Percentiles rank a stretch among this genome's conserved stretches.
phyloP scores from a whole-genome alignment of 768 basidiomycete genomes.

The Agrocybe praecox region DNA sequence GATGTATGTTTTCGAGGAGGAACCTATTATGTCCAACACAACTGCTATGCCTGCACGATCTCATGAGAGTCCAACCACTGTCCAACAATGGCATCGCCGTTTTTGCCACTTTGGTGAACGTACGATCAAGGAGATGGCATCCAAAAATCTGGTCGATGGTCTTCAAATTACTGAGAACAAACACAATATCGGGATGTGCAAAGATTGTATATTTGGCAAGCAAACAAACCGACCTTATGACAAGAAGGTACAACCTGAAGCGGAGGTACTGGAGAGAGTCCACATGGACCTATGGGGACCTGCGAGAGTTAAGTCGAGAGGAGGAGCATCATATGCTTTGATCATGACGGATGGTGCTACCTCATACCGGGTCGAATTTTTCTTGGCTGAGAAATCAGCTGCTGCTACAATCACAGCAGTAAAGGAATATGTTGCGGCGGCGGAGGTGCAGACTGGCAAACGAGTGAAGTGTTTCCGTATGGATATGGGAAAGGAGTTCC shows the following conservation, averaged over 20 bases:
- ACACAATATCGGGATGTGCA: slow-evolving; percentile 12
- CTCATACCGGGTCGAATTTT: slow-evolving; percentile 12
- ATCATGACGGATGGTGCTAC: slow-evolving; percentile 21
- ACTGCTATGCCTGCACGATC: slow-evolving; percentile 13
- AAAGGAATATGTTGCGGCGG: slow-evolving; percentile 2
- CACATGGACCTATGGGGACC: slow-evolving; percentile 29
- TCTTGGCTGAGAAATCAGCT: slow-evolving; percentile 23
- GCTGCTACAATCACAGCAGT: slow-evolving; percentile 9
- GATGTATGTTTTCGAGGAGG: slow-evolving; percentile 20
- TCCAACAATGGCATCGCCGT: slow-evolving; percentile 23
- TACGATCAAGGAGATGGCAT: slow-evolving; percentile 8
- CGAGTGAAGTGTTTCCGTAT: slow-evolving; percentile 5
- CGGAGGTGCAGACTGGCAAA: slow-evolving; percentile 2
- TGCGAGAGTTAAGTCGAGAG: slow-evolving; percentile 8
- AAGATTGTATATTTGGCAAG: slow-evolving; percentile 27
- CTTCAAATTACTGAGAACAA: slow-evolving; percentile 12
- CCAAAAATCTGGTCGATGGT: slow-evolving; percentile 18
- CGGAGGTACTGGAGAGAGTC: slow-evolving; percentile 17
- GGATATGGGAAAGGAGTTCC: slow-evolving; percentile 16
- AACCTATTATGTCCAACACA: background rate
- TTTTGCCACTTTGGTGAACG: slow-evolving; percentile 20
- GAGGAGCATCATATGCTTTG: slow-evolving; percentile 25
- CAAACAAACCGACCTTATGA: slow-evolving; percentile 22
- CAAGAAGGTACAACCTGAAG: slow-evolving; percentile 14
- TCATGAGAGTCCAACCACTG: slow-evolving; percentile 18